Conservation (phyloP, 2,329 filamentous ascomycete genomes). For the Cercospora sesami region DNA sequence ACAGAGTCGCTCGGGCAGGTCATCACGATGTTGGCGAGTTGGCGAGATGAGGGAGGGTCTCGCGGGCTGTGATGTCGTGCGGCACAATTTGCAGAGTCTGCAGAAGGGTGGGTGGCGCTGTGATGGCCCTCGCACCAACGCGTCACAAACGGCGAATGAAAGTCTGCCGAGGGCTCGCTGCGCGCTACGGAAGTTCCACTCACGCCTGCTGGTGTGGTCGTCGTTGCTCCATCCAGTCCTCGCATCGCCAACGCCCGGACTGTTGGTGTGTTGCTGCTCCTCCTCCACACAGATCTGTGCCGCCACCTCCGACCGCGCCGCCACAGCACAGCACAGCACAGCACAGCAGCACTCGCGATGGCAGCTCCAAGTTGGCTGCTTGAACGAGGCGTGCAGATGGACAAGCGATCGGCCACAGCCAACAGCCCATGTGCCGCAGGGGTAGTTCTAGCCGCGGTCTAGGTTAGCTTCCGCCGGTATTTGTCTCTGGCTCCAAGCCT, state of each 20-base stretch:
- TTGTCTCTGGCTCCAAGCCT: background rate
- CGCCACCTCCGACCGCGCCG: background rate
- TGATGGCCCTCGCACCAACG: conserved; percentile 6
- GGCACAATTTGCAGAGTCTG: background rate
- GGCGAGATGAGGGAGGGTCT: background rate
- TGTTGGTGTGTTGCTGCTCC: background rate
- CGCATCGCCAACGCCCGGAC: background rate
- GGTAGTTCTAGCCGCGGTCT: background rate
- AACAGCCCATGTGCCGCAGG: background rate
- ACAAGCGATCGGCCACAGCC: background rate
- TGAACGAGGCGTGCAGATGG: background rate
- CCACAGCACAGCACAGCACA: background rate
- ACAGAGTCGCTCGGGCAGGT: background rate
- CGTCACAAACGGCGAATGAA: background rate
- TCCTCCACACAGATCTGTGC: background rate
- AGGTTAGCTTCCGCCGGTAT: background rate
- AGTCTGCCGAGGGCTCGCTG: background rate
- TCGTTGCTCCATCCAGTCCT: background rate
- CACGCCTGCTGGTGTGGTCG: background rate
- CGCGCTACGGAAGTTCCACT: background rate
- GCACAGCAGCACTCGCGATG: background rate
- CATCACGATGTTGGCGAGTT: background rate
- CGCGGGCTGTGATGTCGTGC: background rate
- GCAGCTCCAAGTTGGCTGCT: background rate
- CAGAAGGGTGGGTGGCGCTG: conserved; percentile 11